Percentiles rank a stretch among this genome's conserved stretches.
Conservation (phyloP, 1,284 basidiomycete genomes). For the Leccinum fuscescens region DNA sequence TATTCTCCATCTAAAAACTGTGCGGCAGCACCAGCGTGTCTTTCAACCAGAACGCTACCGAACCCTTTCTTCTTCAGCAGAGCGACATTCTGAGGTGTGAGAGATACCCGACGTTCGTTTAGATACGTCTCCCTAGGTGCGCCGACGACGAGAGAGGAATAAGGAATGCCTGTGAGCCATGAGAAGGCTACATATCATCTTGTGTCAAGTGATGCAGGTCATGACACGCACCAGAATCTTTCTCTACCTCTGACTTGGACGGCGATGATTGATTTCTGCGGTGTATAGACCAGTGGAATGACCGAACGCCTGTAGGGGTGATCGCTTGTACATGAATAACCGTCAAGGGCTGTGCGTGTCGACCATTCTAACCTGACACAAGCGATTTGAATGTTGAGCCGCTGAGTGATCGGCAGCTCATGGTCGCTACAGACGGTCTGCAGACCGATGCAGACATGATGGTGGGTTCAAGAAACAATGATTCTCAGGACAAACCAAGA, state of each 20-base stretch:
- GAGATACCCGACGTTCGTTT: slow-evolving; percentile 73
- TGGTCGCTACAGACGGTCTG: slow-evolving; percentile 26
- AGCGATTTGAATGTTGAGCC: slow-evolving; percentile 20
- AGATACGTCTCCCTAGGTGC: slow-evolving; percentile 74
- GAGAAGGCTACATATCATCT: slow-evolving; percentile 1
- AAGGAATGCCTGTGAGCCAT: slow-evolving; percentile 53
- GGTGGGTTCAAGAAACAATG: slow-evolving; percentile 23
- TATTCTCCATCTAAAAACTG: slow-evolving; percentile 82
- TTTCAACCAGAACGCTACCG: slow-evolving; percentile 66
- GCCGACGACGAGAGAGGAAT: slow-evolving; percentile 73
- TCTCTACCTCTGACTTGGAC: slow-evolving; percentile 17
- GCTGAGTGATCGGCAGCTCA: slow-evolving; percentile 23
- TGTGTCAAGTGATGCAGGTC: not conserved
- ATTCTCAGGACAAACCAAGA: slow-evolving; percentile 13
- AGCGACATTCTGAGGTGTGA: slow-evolving; percentile 75
- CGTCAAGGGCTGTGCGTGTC: not conserved
- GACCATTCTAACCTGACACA: slow-evolving; percentile 22
- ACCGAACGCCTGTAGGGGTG: slow-evolving; percentile 25
- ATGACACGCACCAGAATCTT: slow-evolving; percentile 26
- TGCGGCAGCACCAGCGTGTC: slow-evolving; percentile 65
- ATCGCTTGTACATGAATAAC: slow-evolving; percentile 5
- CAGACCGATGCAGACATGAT: slow-evolving; percentile 35
- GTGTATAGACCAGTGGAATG: slow-evolving; percentile 33
- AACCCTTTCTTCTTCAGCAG: slow-evolving; percentile 82
- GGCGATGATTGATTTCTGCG: slow-evolving; percentile 19